Evolutionary conservation across 2,329 filamentous ascomycete genomes (phyloP).

Genomic region (Arthroderma uncinatum): DNA sequence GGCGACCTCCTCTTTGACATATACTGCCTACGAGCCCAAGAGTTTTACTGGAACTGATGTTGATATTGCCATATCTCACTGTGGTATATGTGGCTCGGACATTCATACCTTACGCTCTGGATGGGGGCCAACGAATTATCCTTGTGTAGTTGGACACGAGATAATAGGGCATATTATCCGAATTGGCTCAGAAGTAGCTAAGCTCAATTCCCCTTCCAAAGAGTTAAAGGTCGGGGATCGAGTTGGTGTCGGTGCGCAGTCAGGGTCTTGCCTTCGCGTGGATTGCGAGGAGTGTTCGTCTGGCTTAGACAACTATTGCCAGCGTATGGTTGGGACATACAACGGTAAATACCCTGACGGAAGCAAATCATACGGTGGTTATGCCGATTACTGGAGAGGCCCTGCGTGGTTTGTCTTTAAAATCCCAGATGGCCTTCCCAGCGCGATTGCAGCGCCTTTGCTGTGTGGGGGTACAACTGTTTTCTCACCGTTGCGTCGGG

Average conservation of each 20-base stretch:
- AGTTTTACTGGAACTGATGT: conserved; percentile 42
- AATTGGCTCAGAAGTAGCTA: conserved; percentile 54
- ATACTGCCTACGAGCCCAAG: conserved; percentile 25
- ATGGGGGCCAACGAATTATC: conserved; percentile 42
- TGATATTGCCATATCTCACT: conserved; percentile 75
- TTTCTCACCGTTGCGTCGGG: conserved; percentile 56
- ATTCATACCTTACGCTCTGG: conserved; percentile 56
- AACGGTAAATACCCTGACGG: conserved; percentile 27
- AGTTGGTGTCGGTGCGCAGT: conserved; percentile 56
- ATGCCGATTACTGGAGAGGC: conserved; percentile 45
- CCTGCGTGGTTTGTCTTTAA: conserved; percentile 49
- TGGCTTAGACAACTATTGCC: conserved; percentile 32
- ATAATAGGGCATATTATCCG: conserved; percentile 59
- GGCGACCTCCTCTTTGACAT: conserved; percentile 24
- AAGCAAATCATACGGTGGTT: conserved; percentile 55
- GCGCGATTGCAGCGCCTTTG: conserved; percentile 53
- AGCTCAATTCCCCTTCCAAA: conserved; percentile 22
- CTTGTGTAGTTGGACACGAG: conserved; percentile 46
- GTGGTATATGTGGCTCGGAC: conserved; percentile 64
- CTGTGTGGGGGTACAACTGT: conserved; percentile 68
- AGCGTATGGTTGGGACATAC: conserved; percentile 29
- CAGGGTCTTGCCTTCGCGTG: conserved; percentile 44
- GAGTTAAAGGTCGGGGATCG: conserved; percentile 52
- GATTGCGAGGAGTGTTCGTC: conserved; percentile 34
- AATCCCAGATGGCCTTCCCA: conserved; percentile 42